Base-by-base conservation (phyloP, 768 basidiomycete genomes). In the Leccinum ochraceum region DNA sequence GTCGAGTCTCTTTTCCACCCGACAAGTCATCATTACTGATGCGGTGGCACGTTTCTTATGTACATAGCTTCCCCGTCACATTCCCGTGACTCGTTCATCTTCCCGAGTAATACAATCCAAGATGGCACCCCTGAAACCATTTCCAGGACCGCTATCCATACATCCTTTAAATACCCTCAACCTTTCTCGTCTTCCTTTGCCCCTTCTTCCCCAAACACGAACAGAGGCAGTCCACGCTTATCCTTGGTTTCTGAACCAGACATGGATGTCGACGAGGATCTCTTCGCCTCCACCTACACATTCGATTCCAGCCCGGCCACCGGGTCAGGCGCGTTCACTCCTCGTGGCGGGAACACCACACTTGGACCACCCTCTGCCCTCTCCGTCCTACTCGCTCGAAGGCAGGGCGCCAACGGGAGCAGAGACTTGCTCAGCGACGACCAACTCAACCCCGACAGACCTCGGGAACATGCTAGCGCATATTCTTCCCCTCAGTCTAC, bases 81-180 rank as follows among this genome's bases (percentile, higher is more conserved):
- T 51, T 70, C 68, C 61, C 66, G 68, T 65, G 75, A 77, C 60
- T 70, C 76, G 2, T 75, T 80, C 67, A 78, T 80, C 59, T 79
- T 80, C 60, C 78, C 78, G 20, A 65, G 42, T 24, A 58, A n/a
- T 56, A 22, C 63, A 1, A 68, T 63, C 52, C 68, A 66, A 60
- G 68, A 68, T 66, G 63, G 68, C 13, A 61, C 63, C 54, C 70
- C 63, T 36, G 71, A 66, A 61, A 63, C 68, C 59, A 75, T 62
- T 42, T 54, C 59, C 17, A 66, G 60, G 22, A 51, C 51, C 54
- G 54, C 36, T 17, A 55, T 56, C 13, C 66, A 56, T 49, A 51
- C 55, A 10, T 57, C 68, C 30, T 32, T 70, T 63, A 71, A 71
- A 53, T 24, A 62, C 54, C 30, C 34, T 13, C 60, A 60, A 26